phyloP scores from a whole-genome alignment of 108 stramenopile species.

The Conticribra weissflogii region DNA sequence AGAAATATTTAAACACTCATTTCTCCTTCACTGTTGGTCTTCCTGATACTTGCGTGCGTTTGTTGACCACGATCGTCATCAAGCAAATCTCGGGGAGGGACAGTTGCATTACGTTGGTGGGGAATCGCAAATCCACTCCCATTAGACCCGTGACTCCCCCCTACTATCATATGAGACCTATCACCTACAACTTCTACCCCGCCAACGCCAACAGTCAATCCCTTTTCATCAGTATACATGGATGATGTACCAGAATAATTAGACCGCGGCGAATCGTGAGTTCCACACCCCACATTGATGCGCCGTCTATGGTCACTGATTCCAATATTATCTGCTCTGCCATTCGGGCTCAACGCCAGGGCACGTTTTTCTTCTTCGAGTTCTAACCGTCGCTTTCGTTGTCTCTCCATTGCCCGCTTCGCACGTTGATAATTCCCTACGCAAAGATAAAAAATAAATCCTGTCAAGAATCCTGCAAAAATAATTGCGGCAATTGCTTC shows the following conservation, averaged over 20 bases:
- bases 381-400: constrained; percentile 65
- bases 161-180: constrained; percentile 36
- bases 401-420: constrained; percentile 80
- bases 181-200: constrained; percentile 35
- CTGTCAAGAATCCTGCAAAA: constrained; percentile 71
- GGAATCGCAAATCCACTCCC: constrained; percentile 9
- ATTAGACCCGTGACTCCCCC: constrained; percentile 28
- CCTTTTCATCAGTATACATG: constrained; percentile 53
- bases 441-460: constrained; percentile 82
- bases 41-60: background rate
- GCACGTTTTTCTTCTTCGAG: constrained; percentile 51
- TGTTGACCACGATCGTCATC: constrained; percentile 21
- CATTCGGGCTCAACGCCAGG: constrained; percentile 30
- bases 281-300: constrained; percentile 11
- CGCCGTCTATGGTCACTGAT: constrained; percentile 19
- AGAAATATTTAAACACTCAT: constrained; percentile 33
- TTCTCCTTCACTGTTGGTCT: constrained; percentile 31
- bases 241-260: constrained; percentile 46
- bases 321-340: constrained; percentile 22
- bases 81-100: constrained; percentile 34
- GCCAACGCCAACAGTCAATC: constrained; percentile 40
- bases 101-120: constrained; percentile 2
- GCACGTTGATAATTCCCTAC: constrained; percentile 87
- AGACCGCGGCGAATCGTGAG: constrained; percentile 43
- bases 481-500: constrained; percentile 69